Base-by-base conservation (phyloP, 345 rosid genomes). In the Anacardium occidentale region DNA sequence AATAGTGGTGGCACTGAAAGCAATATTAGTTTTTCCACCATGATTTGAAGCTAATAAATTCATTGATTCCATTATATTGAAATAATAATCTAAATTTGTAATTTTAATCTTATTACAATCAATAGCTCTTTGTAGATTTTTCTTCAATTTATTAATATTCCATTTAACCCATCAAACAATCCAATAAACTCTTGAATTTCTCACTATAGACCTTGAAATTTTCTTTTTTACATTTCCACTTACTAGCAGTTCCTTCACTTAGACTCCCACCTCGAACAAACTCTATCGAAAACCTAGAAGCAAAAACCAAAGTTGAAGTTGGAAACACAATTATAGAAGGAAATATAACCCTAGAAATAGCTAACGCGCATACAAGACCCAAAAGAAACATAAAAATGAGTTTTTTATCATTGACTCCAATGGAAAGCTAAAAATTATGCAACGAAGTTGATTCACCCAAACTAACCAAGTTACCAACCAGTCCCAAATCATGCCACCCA, bases 301-400 rank as follows among this genome's bases (percentile, higher is more conserved):
- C 86, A 26, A 85, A 89, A 37, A 89, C 80, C 85, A 86, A 78
- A 60, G 79, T 79, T 34, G 87, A 71, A 37, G 90, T 90, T 0
- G 91, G 90, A 75, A 89, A 83, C 45, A 84, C 52, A 13, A 85
- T 42, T 73, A 89, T 72, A 7, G 85, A 77, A 18, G 86, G 86
- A 58, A 89, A 78, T 69, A 83, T 84, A 44, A 87, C 85, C 73
- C 90, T 82, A 61, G 83, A 78, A 73, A 89, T 64, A 10, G 86
- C 83, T 54, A 87, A 79, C 67, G 91, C 91, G 61, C 85, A 83
- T 18, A 86, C 73, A 52, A 84, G 24, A n/a, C 91, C 94, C 65
- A 79, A 62, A 14, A 82, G 37, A 65, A 89, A 87, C 72, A 81
- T 66, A 71, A 87, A 76, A 34, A 81, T 75, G 63, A 78, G 68